Evolutionary conservation across 495 filamentous ascomycete species (phyloP).

Genomic region (Hyaloscypha finlandica): DNA sequence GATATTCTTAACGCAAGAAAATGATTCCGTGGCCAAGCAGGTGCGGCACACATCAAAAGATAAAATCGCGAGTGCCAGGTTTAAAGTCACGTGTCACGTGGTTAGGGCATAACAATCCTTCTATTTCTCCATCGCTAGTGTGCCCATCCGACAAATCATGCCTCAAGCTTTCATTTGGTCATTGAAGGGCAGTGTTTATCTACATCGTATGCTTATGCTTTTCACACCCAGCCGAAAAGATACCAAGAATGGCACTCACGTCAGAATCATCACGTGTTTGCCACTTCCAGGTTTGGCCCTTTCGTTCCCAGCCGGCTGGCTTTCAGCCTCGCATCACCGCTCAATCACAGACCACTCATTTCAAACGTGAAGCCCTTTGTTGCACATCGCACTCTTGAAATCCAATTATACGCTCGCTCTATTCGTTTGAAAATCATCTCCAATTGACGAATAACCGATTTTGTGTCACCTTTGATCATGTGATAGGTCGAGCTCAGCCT

Average conservation of each 20-base stretch:
- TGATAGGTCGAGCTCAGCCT: background rate
- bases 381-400: background rate
- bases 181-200: too few species aligned
- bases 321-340: background rate
- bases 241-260: background rate
- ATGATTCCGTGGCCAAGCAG: too few species aligned
- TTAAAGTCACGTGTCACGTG: too few species aligned
- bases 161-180: too few species aligned
- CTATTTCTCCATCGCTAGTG: too few species aligned
- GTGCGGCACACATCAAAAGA: too few species aligned
- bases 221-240: too few species aligned
- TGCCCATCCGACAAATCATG: too few species aligned
- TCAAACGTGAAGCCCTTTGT: background rate
- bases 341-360: background rate
- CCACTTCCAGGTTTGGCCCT: background rate
- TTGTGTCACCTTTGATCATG: background rate
- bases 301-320: background rate
- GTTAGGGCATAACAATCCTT: too few species aligned
- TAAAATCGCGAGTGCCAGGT: too few species aligned
- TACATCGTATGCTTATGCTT: too few species aligned
- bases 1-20: background rate
- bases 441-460: background rate
- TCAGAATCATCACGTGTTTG: background rate
- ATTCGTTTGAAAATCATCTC: background rate
- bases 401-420: background rate